Conservation (phyloP, 73 alveolate genomes). For the Paramecium caudatum region DNA sequence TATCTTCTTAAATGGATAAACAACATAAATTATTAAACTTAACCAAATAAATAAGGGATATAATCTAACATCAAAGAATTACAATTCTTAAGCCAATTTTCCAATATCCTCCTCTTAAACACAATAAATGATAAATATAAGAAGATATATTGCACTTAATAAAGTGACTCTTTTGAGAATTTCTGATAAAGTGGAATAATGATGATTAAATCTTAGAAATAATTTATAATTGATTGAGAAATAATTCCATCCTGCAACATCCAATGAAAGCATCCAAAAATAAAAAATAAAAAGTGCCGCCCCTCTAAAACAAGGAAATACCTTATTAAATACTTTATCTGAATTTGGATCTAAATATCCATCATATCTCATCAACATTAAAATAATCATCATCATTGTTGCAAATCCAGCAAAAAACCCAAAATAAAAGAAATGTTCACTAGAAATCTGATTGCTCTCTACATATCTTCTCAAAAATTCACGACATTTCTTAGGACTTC, state of each 20-base stretch:
- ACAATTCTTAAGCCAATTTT: slow-evolving; percentile 10
- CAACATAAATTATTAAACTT: slow-evolving; percentile 11
- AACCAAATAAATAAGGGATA: slow-evolving; percentile 36
- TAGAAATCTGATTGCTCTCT: not conserved
- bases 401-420: slow-evolving; percentile 66
- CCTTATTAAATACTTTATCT: slow-evolving; percentile 59
- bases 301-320: slow-evolving; percentile 68
- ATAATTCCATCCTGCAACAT: slow-evolving; percentile 68
- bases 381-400: not conserved
- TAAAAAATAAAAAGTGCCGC: slow-evolving; percentile 35
- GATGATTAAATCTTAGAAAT: slow-evolving; percentile 60
- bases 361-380: slow-evolving; percentile 54
- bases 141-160: slow-evolving; percentile 33
- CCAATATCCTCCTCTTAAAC: slow-evolving; percentile 47
- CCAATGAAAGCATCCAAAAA: slow-evolving; percentile 32
- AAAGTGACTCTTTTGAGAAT: slow-evolving; percentile 30
- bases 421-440: not conserved
- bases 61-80: slow-evolving; percentile 11
- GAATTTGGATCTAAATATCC: slow-evolving; percentile 65
- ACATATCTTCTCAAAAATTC: slow-evolving; percentile 43
- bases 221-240: slow-evolving; percentile 33
- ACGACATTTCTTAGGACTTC: slow-evolving; percentile 44
- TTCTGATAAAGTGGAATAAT: slow-evolving; percentile 46
- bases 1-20: slow-evolving; percentile 22
- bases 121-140: slow-evolving; percentile 35